Percentiles rank a stretch among this genome's conserved stretches.
Conservation (phyloP, 2,329 filamentous ascomycete genomes). For the Exophiala alcalophila region DNA sequence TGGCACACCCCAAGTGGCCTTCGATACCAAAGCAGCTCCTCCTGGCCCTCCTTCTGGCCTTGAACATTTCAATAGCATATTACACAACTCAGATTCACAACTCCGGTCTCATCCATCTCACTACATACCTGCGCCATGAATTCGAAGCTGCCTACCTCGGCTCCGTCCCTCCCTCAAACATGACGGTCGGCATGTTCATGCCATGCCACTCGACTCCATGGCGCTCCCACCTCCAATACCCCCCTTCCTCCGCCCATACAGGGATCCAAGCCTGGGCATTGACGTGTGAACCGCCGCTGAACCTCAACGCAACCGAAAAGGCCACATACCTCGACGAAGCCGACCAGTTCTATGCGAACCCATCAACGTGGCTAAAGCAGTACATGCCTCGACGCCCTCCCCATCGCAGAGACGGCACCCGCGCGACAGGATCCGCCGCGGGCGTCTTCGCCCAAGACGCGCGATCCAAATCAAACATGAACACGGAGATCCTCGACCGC, state of each 20-base stretch:
- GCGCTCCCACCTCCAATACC: conserved; percentile 80
- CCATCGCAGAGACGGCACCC: conserved; percentile 10
- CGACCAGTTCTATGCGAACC: conserved; percentile 77
- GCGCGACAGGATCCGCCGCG: conserved; percentile 12
- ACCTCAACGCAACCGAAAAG: conserved; percentile 60
- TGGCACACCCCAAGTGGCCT: conserved; percentile 29
- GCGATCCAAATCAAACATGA: conserved; percentile 6
- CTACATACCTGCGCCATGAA: conserved; percentile 70
- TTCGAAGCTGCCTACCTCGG: conserved; percentile 60
- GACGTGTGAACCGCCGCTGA: conserved; percentile 83
- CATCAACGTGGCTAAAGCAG: conserved; percentile 55
- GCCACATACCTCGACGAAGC: conserved; percentile 79
- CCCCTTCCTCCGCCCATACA: conserved; percentile 34
- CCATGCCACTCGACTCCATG: conserved; percentile 96
- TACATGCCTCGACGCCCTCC: conserved; percentile 46
- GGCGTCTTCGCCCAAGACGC: conserved; percentile 34
- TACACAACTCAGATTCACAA: conserved; percentile 79
- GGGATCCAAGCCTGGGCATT: conserved; percentile 76
- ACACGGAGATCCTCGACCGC: background rate
- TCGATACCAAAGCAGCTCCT: conserved; percentile 50
- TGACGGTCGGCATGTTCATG: conserved; percentile 75
- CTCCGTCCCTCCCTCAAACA: conserved; percentile 33
- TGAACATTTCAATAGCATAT: conserved; percentile 68
- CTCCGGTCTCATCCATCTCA: conserved; percentile 70
- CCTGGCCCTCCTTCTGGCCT: conserved; percentile 57